Evolutionary conservation across 2,329 filamentous ascomycete species (phyloP).

Genomic region (Colletotrichum costaricense): DNA sequence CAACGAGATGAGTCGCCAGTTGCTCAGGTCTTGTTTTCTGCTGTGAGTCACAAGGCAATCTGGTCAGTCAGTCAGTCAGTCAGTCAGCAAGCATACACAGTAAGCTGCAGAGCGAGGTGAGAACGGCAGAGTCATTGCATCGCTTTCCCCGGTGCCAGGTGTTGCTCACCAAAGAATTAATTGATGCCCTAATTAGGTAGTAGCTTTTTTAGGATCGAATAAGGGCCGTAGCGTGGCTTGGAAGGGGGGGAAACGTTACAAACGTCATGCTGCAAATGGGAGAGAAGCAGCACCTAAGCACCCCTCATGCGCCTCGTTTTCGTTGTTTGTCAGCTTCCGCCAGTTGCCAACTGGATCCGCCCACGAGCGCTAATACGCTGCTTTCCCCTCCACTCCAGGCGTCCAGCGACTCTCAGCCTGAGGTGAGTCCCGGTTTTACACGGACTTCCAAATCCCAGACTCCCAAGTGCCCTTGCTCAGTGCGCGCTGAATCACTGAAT

Average conservation of each 20-base stretch:
- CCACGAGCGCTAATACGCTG: background rate
- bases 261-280: background rate
- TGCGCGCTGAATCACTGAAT: background rate
- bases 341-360: too few relatives aligned
- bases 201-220: background rate
- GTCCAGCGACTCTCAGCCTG: background rate
- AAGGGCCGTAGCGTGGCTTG: background rate
- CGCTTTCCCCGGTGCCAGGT: background rate
- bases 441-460: too few relatives aligned
- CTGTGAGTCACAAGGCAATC: slow-evolving; percentile 24
- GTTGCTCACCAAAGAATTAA: slow-evolving; percentile 5
- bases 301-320: background rate
- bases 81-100: background rate
- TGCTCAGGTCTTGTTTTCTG: background rate
- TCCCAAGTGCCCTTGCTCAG: background rate
- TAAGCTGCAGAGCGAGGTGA: background rate
- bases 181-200: background rate
- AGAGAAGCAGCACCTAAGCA: background rate
- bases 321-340: slow-evolving; percentile 10
- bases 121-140: slow-evolving; percentile 8
- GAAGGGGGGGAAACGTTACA: slow-evolving; percentile 6
- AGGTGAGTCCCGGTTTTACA: background rate
- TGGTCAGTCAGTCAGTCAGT: background rate
- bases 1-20: slow-evolving; percentile 4
- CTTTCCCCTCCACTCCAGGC: too few relatives aligned